Conservation (phyloP, 164 flowering plant species). For the Platanus orientalis region DNA sequence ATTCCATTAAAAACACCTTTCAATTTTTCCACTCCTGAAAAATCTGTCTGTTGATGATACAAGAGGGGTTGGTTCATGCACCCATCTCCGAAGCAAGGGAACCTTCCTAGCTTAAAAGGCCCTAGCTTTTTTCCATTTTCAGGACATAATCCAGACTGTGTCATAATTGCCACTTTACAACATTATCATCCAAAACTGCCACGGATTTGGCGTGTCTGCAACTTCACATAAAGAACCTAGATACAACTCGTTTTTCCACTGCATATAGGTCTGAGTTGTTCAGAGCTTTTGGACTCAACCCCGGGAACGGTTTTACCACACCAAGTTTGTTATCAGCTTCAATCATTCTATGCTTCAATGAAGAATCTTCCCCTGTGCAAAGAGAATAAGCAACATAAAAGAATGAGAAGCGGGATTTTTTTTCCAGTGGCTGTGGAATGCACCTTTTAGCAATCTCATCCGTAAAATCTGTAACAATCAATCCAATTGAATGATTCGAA, state of each 20-base stretch:
- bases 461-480: too few relatives aligned
- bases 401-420: too few relatives aligned
- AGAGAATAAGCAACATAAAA: too few relatives aligned
- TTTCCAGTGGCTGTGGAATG: too few relatives aligned
- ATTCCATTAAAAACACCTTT: conserved; percentile 65
- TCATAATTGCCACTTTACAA: conserved; percentile 77
- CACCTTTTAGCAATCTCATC: too few relatives aligned
- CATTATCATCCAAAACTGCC: conserved; percentile 88
- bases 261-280: conserved; percentile 56
- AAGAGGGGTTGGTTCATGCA: conserved; percentile 76
- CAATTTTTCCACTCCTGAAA: conserved; percentile 19
- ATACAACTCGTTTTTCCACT: conserved; percentile 46
- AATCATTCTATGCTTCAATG: conserved; percentile 40
- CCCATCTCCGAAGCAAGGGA: conserved; percentile 68
- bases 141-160: conserved; percentile 55
- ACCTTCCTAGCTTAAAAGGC: conserved; percentile 39
- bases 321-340: conserved; percentile 57
- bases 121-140: conserved; percentile 52
- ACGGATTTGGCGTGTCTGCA: too few relatives aligned
- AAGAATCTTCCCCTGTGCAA: conserved; percentile 20
- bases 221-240: conserved; percentile 56
- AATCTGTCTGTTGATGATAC: conserved; percentile 39
- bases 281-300: conserved; percentile 18
- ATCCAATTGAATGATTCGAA: too few relatives aligned
- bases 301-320: conserved; percentile 40